Evolutionary conservation across 805 yeast species (phyloP).

Genomic region (Wickerhamiella lipophila): DNA sequence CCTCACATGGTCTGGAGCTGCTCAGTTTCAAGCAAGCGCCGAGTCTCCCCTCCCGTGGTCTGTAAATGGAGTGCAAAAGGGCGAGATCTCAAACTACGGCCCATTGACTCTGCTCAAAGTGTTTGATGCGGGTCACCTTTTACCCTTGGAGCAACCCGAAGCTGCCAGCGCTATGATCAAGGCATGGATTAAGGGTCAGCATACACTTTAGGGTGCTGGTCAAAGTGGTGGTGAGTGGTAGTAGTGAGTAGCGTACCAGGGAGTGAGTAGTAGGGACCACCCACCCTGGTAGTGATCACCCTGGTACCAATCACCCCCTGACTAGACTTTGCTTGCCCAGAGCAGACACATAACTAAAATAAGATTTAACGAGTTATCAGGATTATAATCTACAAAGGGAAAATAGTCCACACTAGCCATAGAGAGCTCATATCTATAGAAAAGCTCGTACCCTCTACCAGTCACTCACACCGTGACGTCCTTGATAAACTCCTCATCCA

Average conservation of each 20-base stretch:
- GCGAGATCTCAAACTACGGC: constrained; percentile 48
- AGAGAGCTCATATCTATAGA: no score
- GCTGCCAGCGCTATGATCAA: constrained; percentile 67
- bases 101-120: constrained; percentile 68
- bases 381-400: no score
- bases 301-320: no score
- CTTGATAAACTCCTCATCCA: not conserved
- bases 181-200: constrained; percentile 46
- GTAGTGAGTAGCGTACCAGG: no score
- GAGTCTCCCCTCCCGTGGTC: constrained; percentile 20
- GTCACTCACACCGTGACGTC: not conserved
- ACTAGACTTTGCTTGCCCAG: no score
- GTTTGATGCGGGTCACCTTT: constrained; percentile 89
- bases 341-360: no score
- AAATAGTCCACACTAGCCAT: no score
- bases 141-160: constrained; percentile 81
- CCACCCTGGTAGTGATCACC: no score
- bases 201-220: no score
- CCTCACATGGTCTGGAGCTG: constrained; percentile 52
- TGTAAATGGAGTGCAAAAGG: constrained; percentile 37
- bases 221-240: no score
- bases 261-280: no score
- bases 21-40: constrained; percentile 37
- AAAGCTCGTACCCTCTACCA: not conserved
- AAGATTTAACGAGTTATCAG: no score